Evolutionary conservation across 1,284 basidiomycete genomes (phyloP), one percentile per base, ranked within the genome.

Genomic region (Vanrija humicola): DNA sequence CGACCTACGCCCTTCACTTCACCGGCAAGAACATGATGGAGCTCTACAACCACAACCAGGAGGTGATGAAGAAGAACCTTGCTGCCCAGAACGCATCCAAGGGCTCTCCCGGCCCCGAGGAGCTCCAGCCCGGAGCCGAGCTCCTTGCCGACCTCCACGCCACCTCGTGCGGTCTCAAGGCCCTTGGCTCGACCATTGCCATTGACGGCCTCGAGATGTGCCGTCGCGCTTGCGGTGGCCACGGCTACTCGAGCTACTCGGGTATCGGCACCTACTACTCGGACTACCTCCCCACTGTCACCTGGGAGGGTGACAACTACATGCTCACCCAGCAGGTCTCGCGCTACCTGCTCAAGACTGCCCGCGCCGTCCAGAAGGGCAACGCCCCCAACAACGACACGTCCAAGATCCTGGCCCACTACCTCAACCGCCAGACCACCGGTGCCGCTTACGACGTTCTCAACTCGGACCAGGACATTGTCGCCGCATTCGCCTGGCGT

Each of bases 261-360:
- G 79, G 78, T 43, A 75, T 83, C 51, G 78, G 81, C 15, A 68
- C 73, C 42, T 81, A 82, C 79, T 81, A 80, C 68, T 73, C 76
- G 42, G 79, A 80, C 65, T 79, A 79, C 66, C 79, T 79, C 1
- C 79, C 80, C 43, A 80, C 82, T 70, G 78, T 61, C 58, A 81
- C 80, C 3, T 82, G 80, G 80, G 81, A 82, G 62, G 81, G 81
- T 34, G 82, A 82, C 72, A 82, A 82, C 64, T 78, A 77, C 42
- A 82, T 82, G 55, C 69, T 82, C 18, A 78, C 25, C 79, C 82
- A 70, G 74, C 79, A 45, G 80, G 82, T 53, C 76, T 81, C 47
- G 72, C 80, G 38, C 70, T 82, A 23, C 76, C 82, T 59, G 68
- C 79, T 83, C 56, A 79, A 81, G 60, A 59, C 68, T 6, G 81